These are phyloP conservation scores for Colletotrichum tropicale DNA, from an alignment of 2,329 filamentous ascomycete species.

Conservation along the genomic window DNA sequence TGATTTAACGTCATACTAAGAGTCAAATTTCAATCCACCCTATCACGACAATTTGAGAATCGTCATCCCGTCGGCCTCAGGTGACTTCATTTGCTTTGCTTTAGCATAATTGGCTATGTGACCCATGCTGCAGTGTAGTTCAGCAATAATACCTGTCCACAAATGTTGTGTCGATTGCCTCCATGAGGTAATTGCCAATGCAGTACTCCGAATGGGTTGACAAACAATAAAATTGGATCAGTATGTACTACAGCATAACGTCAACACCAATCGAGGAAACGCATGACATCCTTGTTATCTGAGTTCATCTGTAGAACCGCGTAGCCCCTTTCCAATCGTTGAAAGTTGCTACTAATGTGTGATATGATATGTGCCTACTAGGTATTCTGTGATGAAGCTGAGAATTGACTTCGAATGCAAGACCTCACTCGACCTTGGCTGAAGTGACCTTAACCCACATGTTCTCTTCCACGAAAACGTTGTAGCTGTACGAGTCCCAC, in stretches of 20 bases:
- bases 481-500: not conserved
- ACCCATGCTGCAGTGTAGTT: not conserved
- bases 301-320: not conserved
- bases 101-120: not conserved
- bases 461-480: not conserved
- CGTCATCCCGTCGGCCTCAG: not conserved
- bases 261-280: not conserved
- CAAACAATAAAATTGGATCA: not conserved
- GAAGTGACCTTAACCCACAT: not conserved
- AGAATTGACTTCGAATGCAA: not conserved
- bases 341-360: not conserved
- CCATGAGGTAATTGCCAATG: not conserved
- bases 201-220: not conserved
- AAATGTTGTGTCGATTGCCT: not conserved
- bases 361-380: not conserved
- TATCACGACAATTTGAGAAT: not conserved
- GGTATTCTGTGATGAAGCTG: not conserved
- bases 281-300: not conserved
- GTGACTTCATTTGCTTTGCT: not conserved
- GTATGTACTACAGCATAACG: not conserved
- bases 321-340: not conserved
- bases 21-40: not conserved
- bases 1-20: not conserved
- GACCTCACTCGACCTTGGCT: not conserved
- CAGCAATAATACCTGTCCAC: not conserved